phyloP scores from a whole-genome alignment of 768 basidiomycete species.

The Tricholoma flavovirens region DNA sequence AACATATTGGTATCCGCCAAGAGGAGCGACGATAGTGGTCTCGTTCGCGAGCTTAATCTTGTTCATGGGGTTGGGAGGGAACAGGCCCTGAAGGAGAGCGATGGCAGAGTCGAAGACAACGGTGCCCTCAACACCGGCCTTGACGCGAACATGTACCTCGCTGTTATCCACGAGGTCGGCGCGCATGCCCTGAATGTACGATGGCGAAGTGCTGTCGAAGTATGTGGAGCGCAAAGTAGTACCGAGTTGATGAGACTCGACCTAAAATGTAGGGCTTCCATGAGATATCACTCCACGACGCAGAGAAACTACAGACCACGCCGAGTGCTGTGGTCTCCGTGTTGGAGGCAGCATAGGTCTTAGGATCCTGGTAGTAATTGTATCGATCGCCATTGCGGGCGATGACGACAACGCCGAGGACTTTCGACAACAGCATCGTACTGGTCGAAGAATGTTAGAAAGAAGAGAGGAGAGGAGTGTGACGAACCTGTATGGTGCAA shows the following conservation, averaged over 20 bases:
- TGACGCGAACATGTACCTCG: constrained; percentile 72
- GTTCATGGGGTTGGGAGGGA: constrained; percentile 72
- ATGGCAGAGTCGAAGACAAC: constrained; percentile 84
- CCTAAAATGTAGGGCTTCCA: constrained; percentile 31
- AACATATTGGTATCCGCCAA: constrained; percentile 83
- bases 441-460: constrained; percentile 10
- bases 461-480: constrained; percentile 13
- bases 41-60: constrained; percentile 77
- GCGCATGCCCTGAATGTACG: constrained; percentile 62
- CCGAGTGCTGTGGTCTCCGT: constrained; percentile 74
- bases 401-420: constrained; percentile 73
- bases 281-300: neutral
- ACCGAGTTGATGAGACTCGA: constrained; percentile 65
- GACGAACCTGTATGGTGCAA: constrained; percentile 1
- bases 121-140: constrained; percentile 80
- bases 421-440: constrained; percentile 46
- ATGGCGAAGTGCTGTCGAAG: constrained; percentile 58
- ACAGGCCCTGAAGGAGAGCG: constrained; percentile 80
- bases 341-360: constrained; percentile 54
- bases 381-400: constrained; percentile 75
- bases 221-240: constrained; percentile 57
- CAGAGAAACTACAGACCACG: constrained; percentile 39
- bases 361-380: constrained; percentile 67
- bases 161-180: constrained; percentile 66
- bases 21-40: constrained; percentile 62